Base-by-base conservation (phyloP, 208 protist genomes). In the Trypanosoma theileri region DNA sequence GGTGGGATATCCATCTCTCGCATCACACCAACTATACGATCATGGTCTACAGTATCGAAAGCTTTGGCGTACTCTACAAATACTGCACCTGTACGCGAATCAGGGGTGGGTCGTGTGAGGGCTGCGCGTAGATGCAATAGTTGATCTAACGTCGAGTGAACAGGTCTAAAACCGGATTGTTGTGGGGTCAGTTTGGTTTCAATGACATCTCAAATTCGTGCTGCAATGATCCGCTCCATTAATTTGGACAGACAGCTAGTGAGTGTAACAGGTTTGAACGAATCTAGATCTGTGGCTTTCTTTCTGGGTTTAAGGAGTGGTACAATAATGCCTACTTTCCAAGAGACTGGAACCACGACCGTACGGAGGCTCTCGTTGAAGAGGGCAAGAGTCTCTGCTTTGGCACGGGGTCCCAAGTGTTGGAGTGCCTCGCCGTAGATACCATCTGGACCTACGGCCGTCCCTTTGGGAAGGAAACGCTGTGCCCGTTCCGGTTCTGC, bases 241-340 rank as follows among this genome's bases (percentile, higher is more conserved):
- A 69, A 1, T 60, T 73, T 78, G 46, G 52, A 69, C 2, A 73
- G 0, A 35, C 52, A 58, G 22, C 55, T 72, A 7, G 65, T 73
- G 12, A 78, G 46, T 13, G 71, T 67, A 10, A 66, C 1, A 1
- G 56, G 71, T 14, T 45, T 28, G 31, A 55, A 67, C 0, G 71
- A 72, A n/a, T 19, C 60, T 11, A 51, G 55, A 41, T 62, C 52
- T 12, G 42, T 54, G 6, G 45, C 41, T 19, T 46, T 55, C 58
- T 77, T 71, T 9, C 51, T 28, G 3, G 54, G 59, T 57, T 77
- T 77, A 11, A 72, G 45, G 42, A 71, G 54, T 21, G 71, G 65
- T 16, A 67, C 46, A 45, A 77, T 72, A 11, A 46, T 41, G 16
- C 54, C 65, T 10, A 42, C 7, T 62, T 72, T 77, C 65, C 71